phyloP scores from a whole-genome alignment of 139 green algal species.

The Parachlorella kessleri region DNA sequence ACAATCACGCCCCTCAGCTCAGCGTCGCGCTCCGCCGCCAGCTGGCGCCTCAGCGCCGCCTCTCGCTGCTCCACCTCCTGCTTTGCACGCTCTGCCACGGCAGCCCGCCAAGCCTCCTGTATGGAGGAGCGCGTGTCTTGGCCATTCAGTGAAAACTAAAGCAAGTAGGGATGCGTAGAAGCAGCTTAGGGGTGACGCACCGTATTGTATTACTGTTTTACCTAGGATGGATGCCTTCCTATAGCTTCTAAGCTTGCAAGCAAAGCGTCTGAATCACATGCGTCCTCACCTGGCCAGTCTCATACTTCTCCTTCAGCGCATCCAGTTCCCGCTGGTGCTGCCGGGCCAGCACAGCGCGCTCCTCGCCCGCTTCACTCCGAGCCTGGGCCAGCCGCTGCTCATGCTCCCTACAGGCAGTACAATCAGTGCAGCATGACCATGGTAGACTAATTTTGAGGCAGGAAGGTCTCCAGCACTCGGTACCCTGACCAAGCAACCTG shows the following conservation, averaged over 20 bases:
- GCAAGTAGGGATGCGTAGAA: no score
- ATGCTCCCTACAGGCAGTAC: constrained; percentile 14
- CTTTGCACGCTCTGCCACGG: constrained; percentile 36
- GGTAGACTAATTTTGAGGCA: no score
- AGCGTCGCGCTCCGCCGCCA: constrained; percentile 22
- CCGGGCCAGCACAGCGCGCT: constrained; percentile 14
- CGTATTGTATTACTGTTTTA: no score
- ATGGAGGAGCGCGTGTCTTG: background rate
- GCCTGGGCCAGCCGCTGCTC: constrained; percentile 29
- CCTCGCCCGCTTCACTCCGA: constrained; percentile 18
- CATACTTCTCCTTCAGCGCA: constrained; percentile 18
- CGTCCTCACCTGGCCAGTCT: constrained; percentile 16
- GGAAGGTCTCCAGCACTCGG: no score
- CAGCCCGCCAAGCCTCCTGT: constrained; percentile 44
- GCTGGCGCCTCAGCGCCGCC: constrained; percentile 19
- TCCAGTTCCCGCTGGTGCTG: constrained; percentile 25
- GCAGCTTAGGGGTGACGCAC: no score
- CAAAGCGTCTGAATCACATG: no score
- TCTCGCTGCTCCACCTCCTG: constrained; percentile 38
- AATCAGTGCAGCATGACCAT: no score
- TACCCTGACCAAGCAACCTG: no score
- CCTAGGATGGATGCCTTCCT: no score
- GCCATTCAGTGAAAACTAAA: no score
- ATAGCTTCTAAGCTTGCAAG: no score
- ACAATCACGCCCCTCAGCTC: constrained; percentile 29